Evolutionary conservation across 805 yeast genomes (phyloP), one percentile per base, ranked within the genome.

Genomic region (Monosporozyma aerobia): DNA sequence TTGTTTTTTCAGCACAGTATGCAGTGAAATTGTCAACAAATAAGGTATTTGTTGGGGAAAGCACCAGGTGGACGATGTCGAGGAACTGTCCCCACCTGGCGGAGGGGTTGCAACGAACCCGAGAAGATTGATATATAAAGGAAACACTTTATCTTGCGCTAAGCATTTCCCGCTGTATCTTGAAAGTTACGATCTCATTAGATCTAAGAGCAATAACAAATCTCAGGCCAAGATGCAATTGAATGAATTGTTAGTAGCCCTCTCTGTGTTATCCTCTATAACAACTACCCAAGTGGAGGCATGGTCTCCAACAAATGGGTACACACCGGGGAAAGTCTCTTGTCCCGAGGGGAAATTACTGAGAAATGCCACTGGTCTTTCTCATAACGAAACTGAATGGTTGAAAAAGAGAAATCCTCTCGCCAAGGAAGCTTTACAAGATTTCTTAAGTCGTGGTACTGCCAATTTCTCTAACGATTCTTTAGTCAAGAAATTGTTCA

Each of bases 241-340:
- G 43, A 39, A 39, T 11, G 43, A 39, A 39, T 13, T 39, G 8
- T 16, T 39, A 16, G 43, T 22, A 8, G 43, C 43, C 43, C 16
- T 39, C 25, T 39, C 43, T 16, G 43, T 39, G 4, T 11, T 39
- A 16, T 39, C 43, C 14, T 16, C 48, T 5, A 5, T 45, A 3
- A 35, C 48, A 27, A 22, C 16, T 45, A 45, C 33, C 27, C 48
- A n/a, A 45, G 48, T 32, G 10, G 23, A 29, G 5, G 73, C 73
- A 0, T 80, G 80, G 82, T 77, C 82, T 3, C 83, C 83, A 1
- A 74, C 80, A 0, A 74, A 77, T 53, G 71, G 78, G 1, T 83
- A 83, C 57, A 84, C 83, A 1, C 90, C 90, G 1, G 83, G 79
- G 0, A 65, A 68, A 13, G 77, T 82, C 5, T 68, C 72, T 2